A percentile compares a stretch with the other conserved stretches of the same genome.
These are phyloP conservation scores for Periconia sp. DNA, from an alignment of 2,329 filamentous ascomycete genomes.

Conservation along the genomic window DNA sequence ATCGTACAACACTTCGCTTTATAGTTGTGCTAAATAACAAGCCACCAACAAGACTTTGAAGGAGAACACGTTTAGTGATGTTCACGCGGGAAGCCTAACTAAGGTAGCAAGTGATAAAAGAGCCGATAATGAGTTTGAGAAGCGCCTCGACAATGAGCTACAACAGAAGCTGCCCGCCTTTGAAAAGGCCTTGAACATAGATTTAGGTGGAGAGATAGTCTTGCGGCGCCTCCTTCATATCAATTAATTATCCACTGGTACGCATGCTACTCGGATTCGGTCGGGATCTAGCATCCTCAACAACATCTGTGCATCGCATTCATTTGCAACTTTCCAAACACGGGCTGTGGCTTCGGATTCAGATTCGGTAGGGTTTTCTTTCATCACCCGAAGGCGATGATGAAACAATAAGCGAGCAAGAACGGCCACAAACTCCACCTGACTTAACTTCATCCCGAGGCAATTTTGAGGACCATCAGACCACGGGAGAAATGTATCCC, in stretches of 20 bases:
- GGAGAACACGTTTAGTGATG: background rate
- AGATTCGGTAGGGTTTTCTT: background rate
- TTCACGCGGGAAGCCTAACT: background rate
- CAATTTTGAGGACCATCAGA: constrained; percentile 30
- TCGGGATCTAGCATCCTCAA: background rate
- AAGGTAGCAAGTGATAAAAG: background rate
- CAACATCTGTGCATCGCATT: constrained; percentile 3
- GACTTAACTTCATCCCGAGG: constrained; percentile 39
- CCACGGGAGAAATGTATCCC: constrained; percentile 21
- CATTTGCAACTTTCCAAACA: background rate
- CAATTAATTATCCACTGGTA: too few species aligned
- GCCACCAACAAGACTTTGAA: background rate
- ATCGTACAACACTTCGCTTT: background rate
- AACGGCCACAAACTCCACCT: constrained; percentile 45
- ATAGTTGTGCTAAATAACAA: background rate
- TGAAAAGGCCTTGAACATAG: background rate
- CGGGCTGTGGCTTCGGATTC: constrained; percentile 6
- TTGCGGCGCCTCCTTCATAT: too few species aligned
- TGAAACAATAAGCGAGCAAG: constrained; percentile 20
- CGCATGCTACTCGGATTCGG: background rate
- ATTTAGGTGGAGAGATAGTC: too few species aligned
- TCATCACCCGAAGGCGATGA: constrained; percentile 2
- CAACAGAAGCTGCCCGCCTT: background rate
- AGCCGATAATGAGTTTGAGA: background rate
- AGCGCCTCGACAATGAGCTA: background rate